phyloP scores from a whole-genome alignment of 345 rosid species.

The Rhizophora apiculata region DNA sequence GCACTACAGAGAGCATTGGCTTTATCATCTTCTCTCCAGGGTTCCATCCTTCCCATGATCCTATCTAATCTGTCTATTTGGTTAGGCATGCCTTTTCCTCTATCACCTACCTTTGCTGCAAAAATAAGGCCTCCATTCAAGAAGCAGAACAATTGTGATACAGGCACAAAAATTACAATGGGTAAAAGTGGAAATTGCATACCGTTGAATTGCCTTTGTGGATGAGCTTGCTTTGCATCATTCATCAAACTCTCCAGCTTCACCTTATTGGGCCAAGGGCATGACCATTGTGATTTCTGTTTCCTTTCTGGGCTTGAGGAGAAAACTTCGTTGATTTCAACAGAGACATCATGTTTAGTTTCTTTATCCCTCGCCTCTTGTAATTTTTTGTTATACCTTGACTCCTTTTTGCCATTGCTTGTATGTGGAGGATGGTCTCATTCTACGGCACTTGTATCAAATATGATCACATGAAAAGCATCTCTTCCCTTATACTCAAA shows the following conservation, averaged over 20 bases:
- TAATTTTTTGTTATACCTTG: neutral
- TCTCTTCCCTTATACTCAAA: constrained; percentile 21
- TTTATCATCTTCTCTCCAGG: too few species aligned
- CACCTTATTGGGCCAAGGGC: constrained; percentile 11
- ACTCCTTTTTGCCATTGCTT: too few species aligned
- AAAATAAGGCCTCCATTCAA: too few species aligned
- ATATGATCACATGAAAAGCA: constrained; percentile 23
- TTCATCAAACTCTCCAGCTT: neutral
- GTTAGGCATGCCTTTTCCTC: too few species aligned
- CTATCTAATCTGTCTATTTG: too few species aligned
- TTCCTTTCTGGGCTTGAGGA: constrained; percentile 1
- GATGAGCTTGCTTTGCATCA: too few species aligned
- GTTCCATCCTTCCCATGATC: too few species aligned
- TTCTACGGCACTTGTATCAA: constrained; percentile 21
- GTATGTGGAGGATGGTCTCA: constrained; percentile 13
- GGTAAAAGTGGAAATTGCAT: neutral
- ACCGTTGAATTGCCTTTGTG: neutral
- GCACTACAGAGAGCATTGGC: neutral
- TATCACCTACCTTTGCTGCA: too few species aligned
- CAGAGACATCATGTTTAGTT: neutral
- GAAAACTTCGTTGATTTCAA: neutral
- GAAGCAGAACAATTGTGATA: too few species aligned
- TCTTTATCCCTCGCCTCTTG: neutral
- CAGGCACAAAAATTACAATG: too few species aligned
- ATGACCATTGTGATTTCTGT: neutral